Base-by-base conservation (phyloP, 2,329 filamentous ascomycete genomes). In the Aspergillus sp. region DNA sequence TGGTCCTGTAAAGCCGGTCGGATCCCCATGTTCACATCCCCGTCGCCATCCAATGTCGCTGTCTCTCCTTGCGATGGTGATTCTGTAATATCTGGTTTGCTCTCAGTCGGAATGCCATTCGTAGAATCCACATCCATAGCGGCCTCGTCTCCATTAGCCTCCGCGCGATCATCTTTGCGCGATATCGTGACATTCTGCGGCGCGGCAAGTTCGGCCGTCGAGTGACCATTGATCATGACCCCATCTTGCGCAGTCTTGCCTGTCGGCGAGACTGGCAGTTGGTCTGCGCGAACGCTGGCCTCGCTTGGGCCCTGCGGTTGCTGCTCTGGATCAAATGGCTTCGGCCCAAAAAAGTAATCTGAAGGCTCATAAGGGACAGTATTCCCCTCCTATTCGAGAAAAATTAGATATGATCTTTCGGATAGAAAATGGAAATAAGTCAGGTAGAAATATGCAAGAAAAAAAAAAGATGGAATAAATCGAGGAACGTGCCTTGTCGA, bases 341-440 rank as follows among this genome's bases (percentile, higher is more conserved):
- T 71, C 40, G 78, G 76, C 3, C 79, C 79, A 68, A 81, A 81
- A 65, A 80, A 81, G 66, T 75, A 76, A 59, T 75, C 72, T 40
- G 72, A 67, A 15, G 77, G 72, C 51, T 72, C 66, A 46, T 73
- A 68, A 14, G 66, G 63, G 43, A 66, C 66, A 21, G 63, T 65
- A 56, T 76, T 75, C 24, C 75, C 76, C 61, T 75, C 71, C 76
- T 78, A 58, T 61, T 55, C 58, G 50, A 51, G 4, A 11, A 45
- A 19, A 14, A 53, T 56, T 56, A 56, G 54, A 55, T n/a, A 46
- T 8, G 24, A 43, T 14, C n/a, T 21, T 43, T 31, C 37, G 15
- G 8, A 17, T 6, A 9, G 12, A 43, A 15, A 37, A 14, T 33
- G 37, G 23, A 40, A 11, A 27, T 40, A 43, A 49, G 23, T 24